Evolutionary conservation across 192 early-diverging fungal genomes (phyloP), one percentile per base, ranked within the genome.

Genomic region (Tieghemiomyces parasiticus): DNA sequence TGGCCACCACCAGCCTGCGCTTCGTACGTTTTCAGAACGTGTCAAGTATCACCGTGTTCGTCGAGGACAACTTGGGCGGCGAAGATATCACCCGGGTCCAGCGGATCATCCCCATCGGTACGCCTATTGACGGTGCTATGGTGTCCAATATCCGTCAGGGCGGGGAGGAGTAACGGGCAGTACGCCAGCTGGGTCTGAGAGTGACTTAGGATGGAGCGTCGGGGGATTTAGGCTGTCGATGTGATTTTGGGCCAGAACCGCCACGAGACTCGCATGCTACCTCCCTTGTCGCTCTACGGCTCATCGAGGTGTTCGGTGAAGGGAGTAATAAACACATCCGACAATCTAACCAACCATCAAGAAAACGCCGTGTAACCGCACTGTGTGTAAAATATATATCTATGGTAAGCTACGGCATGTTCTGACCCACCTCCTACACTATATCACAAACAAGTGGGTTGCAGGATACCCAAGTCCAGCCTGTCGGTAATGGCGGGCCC

Each of bases 21-120:
- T 97, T 90, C 69, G 94, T 97, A 59, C 88, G 90, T 56, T 97
- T 91, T 73, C 94, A 97, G 74, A 85, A 78, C 60, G 83, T 97
- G 32, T 82, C 76, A 54, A 86, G 72, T 60, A 48, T 96, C 53
- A 81, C 86, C 48, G 77, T 93, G 28, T 95, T 91, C 65, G 71
- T 93, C n/a, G 75, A 76, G n/a, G 82, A 93, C 62, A 97, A 97
- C 63, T 66, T 89, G 66, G 83, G 72, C 13, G 88, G 76, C 52
- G 84, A 81, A 46, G 94, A 97, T 19, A 85, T 82, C 20, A 92
- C 92, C 10, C 75, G 77, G 3, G 78, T 97, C 49, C 77, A 81
- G 54, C 84, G 89, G 70, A 63, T 97, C 49, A 73, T 76, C 28
- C 81, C 93, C 45, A 90, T 89, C 55, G 93, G 93, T 14, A 77